Percentiles rank a stretch among this genome's conserved stretches.
Conservation (phyloP, 441 rosid genomes). For the Monsonia emarginata region DNA sequence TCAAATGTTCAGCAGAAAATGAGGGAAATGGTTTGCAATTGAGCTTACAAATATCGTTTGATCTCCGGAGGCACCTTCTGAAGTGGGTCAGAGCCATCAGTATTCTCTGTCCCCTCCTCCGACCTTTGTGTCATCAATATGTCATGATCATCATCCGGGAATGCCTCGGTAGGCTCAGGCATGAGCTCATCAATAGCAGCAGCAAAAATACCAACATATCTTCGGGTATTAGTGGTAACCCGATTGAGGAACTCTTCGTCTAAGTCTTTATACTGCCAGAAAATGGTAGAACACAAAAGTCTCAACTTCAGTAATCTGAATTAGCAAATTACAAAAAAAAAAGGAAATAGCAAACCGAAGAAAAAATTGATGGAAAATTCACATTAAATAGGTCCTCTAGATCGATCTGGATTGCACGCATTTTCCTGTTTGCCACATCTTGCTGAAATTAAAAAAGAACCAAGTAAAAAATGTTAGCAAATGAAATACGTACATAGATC, state of each 20-base stretch:
- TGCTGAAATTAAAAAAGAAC: slow-evolving; percentile 36
- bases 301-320: background rate
- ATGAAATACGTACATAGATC: background rate
- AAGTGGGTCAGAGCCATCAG: slow-evolving; percentile 56
- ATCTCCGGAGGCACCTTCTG: slow-evolving; percentile 83
- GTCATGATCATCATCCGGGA: slow-evolving; percentile 88
- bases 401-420: slow-evolving; percentile 71
- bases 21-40: slow-evolving; percentile 1
- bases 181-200: slow-evolving; percentile 69
- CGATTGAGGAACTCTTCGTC: slow-evolving; percentile 65
- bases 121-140: slow-evolving; percentile 86
- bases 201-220: slow-evolving; percentile 65
- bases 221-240: slow-evolving; percentile 71
- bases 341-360: background rate
- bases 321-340: background rate
- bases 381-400: slow-evolving; percentile 75
- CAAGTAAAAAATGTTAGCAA: background rate
- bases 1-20: background rate
- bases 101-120: slow-evolving; percentile 48
- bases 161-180: slow-evolving; percentile 82
- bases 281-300: background rate
- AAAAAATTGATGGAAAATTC: slow-evolving; percentile 15
- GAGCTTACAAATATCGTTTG: slow-evolving; percentile 74
- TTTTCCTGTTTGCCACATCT: slow-evolving; percentile 74
- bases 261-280: slow-evolving; percentile 48